These are phyloP conservation scores for Sporothrix schenckii DNA, from an alignment of 2,329 filamentous ascomycete genomes.

Conservation along the genomic window DNA sequence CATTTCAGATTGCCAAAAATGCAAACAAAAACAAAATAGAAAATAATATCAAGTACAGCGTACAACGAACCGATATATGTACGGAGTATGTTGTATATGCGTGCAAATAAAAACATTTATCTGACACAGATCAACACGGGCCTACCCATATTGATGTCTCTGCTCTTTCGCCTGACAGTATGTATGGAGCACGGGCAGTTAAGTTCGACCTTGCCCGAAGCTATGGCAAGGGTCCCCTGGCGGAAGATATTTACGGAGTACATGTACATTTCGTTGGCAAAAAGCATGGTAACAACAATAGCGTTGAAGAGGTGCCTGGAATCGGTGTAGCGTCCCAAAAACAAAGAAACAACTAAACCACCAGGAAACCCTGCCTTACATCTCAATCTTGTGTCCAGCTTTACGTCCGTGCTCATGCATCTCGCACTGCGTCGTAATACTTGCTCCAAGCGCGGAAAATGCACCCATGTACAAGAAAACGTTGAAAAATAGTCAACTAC, in stretches of 20 bases:
- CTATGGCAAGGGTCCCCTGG: constrained; percentile 17
- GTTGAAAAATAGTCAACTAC: not conserved
- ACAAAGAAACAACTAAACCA: not conserved
- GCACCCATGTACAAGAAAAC: not conserved
- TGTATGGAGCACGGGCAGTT: constrained; percentile 23
- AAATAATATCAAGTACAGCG: too few relatives aligned
- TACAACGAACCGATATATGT: too few relatives aligned
- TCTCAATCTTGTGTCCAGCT: not conserved
- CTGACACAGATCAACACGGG: not conserved
- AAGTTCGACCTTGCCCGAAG: constrained; percentile 18
- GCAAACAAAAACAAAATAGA: too few relatives aligned
- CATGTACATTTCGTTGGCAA: not conserved
- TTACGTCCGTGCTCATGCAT: not conserved
- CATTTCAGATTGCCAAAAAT: too few relatives aligned
- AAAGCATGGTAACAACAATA: constrained; percentile 17
- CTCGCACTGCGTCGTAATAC: too few relatives aligned
- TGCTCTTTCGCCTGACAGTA: constrained; percentile 1
- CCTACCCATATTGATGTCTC: constrained; percentile 19
- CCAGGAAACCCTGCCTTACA: not conserved
- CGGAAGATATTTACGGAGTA: too few relatives aligned
- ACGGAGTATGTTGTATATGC: not conserved
- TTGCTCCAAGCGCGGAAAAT: not conserved
- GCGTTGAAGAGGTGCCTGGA: constrained; percentile 20
- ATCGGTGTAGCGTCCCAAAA: constrained; percentile 13
- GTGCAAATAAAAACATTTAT: not conserved